Evolutionary conservation across 2,329 filamentous ascomycete genomes (phyloP), one percentile per base, ranked within the genome.

Genomic region (Pseudocercospora cruenta): DNA sequence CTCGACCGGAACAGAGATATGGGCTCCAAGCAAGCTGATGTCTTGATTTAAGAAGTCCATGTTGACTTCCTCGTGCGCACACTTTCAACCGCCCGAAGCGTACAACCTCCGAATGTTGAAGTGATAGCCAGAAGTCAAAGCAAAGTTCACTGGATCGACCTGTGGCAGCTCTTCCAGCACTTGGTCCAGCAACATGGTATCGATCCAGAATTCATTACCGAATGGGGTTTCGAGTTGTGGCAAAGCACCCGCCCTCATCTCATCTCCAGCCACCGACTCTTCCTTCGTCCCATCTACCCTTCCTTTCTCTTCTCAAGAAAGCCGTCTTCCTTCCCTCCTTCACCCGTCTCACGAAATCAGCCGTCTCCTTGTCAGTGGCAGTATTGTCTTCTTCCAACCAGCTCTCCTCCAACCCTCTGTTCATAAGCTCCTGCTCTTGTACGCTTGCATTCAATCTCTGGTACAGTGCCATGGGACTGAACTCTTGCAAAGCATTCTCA

Each of bases 271-370:
- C 95, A 10, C 94, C 94, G 36, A 98, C 94, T 71, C 94, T 85
- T 24, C 94, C 93, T 80, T 98, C 94, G 77, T 98, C 95, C 95
- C 95, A 98, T 73, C 95, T 86, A 74, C 93, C 91, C 79, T 94
- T 96, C 71, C 92, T 87, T 82, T 98, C 95, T 75, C 90, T 88
- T 65, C 95, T 85, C 62, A 94, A 82, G 75, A 95, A 96, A 68
- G 90, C 90, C 64, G 91, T 82, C 72, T 91, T 91, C 76, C 90
- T 91, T 9, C 91, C 91, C 72, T 94, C 93, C 71, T 93, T 85
- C 70, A 96, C 91, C 73, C 91, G 83, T 74, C 90, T 86, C 21
- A 97, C 87, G 88, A 95, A 98, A 67, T 98, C 94, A 1, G 85
- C 83, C 26, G 91, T 88, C 80, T 98, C 95, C 75, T 92, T 87